A percentile compares a stretch with the other conserved stretches of the same genome.
Conservation (phyloP, 2,329 filamentous ascomycete species). For the Xylariales sp. region DNA sequence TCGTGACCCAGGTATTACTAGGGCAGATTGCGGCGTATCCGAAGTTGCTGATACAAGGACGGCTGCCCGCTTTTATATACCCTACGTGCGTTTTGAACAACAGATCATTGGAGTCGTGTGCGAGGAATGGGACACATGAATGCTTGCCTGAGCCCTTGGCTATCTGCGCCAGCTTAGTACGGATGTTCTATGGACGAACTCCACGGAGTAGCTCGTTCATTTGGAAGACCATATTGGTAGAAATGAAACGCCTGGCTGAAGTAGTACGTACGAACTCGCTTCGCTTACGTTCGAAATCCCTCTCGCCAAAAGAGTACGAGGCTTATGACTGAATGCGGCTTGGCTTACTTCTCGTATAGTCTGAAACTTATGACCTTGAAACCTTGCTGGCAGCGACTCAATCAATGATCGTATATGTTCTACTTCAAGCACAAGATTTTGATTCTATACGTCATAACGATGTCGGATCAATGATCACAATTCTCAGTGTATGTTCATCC, state of each 20-base stretch:
- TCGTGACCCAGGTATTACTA: conserved; percentile 17
- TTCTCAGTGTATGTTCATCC: conserved; percentile 8
- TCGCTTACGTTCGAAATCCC: too few species aligned
- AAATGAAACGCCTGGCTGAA: conserved; percentile 14
- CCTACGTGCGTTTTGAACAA: conserved; percentile 19
- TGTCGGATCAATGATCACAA: conserved; percentile 7
- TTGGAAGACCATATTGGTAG: conserved; percentile 21
- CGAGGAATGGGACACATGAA: conserved; percentile 17
- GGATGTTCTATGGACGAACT: conserved; percentile 18
- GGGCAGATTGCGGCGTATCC: conserved; percentile 22
- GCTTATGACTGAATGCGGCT: too few species aligned
- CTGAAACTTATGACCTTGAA: conserved; percentile 3
- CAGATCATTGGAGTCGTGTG: conserved; percentile 9
- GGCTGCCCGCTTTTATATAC: conserved; percentile 24
- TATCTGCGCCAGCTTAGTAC: conserved; percentile 20
- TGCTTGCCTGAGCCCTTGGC: conserved; percentile 22
- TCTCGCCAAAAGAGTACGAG: too few species aligned
- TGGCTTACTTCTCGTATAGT: too few species aligned
- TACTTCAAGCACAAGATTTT: conserved; percentile 18
- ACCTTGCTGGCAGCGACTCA: conserved; percentile 11
- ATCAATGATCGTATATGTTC: conserved; percentile 14
- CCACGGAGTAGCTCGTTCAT: conserved; percentile 17
- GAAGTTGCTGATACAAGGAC: conserved; percentile 15
- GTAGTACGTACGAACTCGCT: conserved; percentile 11
- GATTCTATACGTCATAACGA: conserved; percentile 13